phyloP scores from a whole-genome alignment of 352 stramenopile genomes.

The Phytophthora uliginosa region DNA sequence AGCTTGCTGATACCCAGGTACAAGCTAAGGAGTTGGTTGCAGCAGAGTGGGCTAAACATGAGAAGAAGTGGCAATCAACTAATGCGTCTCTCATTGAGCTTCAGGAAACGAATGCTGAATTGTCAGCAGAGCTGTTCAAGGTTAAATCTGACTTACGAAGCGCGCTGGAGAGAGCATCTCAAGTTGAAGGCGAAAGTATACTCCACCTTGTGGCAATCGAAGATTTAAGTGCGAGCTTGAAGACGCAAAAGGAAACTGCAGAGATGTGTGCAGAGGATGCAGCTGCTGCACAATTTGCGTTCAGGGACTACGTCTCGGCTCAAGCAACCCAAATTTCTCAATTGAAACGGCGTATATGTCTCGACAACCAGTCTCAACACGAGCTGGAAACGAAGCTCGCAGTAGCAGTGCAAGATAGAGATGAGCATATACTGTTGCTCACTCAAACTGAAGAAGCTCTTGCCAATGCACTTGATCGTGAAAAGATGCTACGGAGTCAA shows the following conservation, averaged over 20 bases:
- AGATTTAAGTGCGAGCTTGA: conserved; percentile 4
- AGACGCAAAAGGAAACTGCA: conserved; percentile 8
- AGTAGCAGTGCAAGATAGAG: conserved; percentile 2
- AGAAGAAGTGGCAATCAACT: not conserved
- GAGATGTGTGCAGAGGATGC: conserved; percentile 19
- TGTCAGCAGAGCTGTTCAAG: conserved; percentile 7
- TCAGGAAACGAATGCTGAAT: conserved; percentile 5
- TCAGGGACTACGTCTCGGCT: not conserved
- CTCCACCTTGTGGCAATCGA: not conserved
- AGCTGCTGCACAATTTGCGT: not conserved
- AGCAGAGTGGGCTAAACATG: not conserved
- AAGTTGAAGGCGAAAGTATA: conserved; percentile 1
- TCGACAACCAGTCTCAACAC: conserved; percentile 1
- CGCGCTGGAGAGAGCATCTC: not conserved
- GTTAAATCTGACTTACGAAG: conserved; percentile 3
- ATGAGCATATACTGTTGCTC: conserved; percentile 16
- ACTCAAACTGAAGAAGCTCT: conserved; percentile 31
- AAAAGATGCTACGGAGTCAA: conserved; percentile 22
- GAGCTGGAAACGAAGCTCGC: conserved; percentile 15
- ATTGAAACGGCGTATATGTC: not conserved
- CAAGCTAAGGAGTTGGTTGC: not conserved
- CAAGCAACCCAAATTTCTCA: conserved; percentile 9
- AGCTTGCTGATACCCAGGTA: not conserved
- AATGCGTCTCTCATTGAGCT: not conserved
- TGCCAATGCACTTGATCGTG: conserved; percentile 10